Evolutionary conservation across 768 basidiomycete genomes (phyloP).

Genomic region (Zangia roseola): DNA sequence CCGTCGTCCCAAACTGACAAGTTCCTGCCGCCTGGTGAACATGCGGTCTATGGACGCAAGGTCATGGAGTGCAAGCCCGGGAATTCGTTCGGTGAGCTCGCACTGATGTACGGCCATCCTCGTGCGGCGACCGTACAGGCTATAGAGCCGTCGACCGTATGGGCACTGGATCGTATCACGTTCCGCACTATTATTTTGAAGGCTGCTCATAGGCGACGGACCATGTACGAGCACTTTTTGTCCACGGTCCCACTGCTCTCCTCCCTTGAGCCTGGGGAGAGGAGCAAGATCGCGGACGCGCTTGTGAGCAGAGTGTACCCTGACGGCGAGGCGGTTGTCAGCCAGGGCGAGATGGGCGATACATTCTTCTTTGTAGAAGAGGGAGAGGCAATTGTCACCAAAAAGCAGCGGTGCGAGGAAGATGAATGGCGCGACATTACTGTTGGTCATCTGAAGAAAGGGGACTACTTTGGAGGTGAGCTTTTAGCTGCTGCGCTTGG

Average conservation of each 20-base stretch:
- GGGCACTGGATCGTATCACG: constrained; percentile 96
- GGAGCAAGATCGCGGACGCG: constrained; percentile 97
- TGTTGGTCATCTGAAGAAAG: constrained; percentile 78
- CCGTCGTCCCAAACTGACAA: constrained; percentile 46
- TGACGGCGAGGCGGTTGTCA: constrained; percentile 86
- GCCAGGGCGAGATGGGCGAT: constrained; percentile 92
- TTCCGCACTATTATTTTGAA: constrained; percentile 98
- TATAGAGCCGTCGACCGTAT: constrained; percentile 77
- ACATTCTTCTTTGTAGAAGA: constrained; percentile 98
- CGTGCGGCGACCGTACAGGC: constrained; percentile 93
- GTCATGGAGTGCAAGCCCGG: constrained; percentile 86
- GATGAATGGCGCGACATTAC: constrained; percentile 61
- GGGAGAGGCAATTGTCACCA: constrained; percentile 86
- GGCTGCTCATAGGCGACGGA: constrained; percentile 83
- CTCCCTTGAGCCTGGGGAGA: constrained; percentile 81
- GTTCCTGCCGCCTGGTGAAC: constrained; percentile 62
- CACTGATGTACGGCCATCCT: constrained; percentile 96
- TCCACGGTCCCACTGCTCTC: constrained; percentile 86
- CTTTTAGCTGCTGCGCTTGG: neutral
- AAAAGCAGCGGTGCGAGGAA: constrained; percentile 59
- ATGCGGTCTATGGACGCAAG: constrained; percentile 72
- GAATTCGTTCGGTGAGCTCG: constrained; percentile 91
- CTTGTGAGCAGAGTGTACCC: constrained; percentile 78
- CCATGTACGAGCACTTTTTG: constrained; percentile 96
- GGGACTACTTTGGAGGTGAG: constrained; percentile 98